These are phyloP conservation scores for Berberis thunbergii DNA, from an alignment of 164 flowering plant species.

Conservation along the genomic window DNA sequence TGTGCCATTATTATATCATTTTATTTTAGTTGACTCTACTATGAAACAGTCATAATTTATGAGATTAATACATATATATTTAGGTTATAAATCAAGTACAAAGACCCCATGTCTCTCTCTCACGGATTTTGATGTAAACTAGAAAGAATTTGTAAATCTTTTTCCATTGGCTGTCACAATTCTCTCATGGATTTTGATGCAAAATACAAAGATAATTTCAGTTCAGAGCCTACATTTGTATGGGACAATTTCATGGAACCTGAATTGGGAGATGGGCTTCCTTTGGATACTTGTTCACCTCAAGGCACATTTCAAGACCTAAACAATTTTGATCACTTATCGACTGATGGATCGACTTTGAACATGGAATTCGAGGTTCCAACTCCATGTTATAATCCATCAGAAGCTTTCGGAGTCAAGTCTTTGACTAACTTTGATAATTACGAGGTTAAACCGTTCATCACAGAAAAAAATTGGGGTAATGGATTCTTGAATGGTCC, in stretches of 20 bases:
- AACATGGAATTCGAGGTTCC: slow-evolving; percentile 14
- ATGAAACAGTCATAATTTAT: neutral
- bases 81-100: neutral
- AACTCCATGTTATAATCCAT: slow-evolving; percentile 20
- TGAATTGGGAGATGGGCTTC: slow-evolving; percentile 22
- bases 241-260: slow-evolving; percentile 21
- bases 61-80: neutral
- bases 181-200: slow-evolving; percentile 22
- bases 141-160: neutral
- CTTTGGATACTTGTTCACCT: slow-evolving; percentile 17
- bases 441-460: slow-evolving; percentile 16
- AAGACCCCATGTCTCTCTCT: neutral
- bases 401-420: slow-evolving; percentile 15
- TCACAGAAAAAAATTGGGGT: slow-evolving; percentile 16
- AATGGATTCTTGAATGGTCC: slow-evolving; percentile 13
- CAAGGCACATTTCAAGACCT: slow-evolving; percentile 33
- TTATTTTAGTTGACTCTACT: neutral
- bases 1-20: neutral
- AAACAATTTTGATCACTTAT: slow-evolving; percentile 26
- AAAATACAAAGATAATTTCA: slow-evolving; percentile 8
- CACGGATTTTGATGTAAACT: neutral
- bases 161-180: neutral
- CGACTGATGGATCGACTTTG: slow-evolving; percentile 17
- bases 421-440: slow-evolving; percentile 2
- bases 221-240: slow-evolving; percentile 5